A percentile compares a stretch with the other conserved stretches of the same genome.
Evolutionary conservation across 139 green algal species (phyloP).

Genomic region (Desmodesmus armatus): DNA sequence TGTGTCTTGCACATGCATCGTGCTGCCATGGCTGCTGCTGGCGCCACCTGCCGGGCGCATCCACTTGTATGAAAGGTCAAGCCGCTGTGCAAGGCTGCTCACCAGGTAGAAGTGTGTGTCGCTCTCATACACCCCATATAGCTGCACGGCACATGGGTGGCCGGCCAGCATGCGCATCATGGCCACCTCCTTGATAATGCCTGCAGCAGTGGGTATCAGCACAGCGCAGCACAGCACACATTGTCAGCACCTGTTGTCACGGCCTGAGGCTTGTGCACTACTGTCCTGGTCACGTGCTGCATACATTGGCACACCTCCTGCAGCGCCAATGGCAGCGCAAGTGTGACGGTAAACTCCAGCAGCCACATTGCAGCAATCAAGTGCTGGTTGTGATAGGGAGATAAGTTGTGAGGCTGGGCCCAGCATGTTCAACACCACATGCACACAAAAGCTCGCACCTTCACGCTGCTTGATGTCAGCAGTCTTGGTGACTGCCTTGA

Average conservation of each 20-base stretch:
- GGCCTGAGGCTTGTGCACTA: no score
- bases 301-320: no score
- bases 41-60: no score
- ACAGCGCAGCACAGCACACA: no score
- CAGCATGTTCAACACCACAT: no score
- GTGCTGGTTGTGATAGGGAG: not conserved
- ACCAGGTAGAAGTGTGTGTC: slow-evolving; percentile 55
- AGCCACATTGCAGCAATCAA: not conserved
- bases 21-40: no score
- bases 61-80: no score
- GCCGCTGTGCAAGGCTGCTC: no score
- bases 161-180: slow-evolving; percentile 72
- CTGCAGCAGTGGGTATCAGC: slow-evolving; percentile 33
- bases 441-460: no score
- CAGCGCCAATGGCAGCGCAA: not conserved
- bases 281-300: no score
- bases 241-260: slow-evolving; percentile 3
- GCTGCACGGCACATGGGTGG: slow-evolving; percentile 67
- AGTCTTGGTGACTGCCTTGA: slow-evolving; percentile 64
- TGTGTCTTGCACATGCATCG: no score
- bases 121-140: slow-evolving; percentile 69
- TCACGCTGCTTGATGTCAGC: slow-evolving; percentile 59
- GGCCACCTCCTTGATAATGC: slow-evolving; percentile 72
- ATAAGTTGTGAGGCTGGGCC: no score
- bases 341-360: not conserved